Evolutionary conservation across 306 rosid genomes (phyloP).

Genomic region (Rosa lucieae): DNA sequence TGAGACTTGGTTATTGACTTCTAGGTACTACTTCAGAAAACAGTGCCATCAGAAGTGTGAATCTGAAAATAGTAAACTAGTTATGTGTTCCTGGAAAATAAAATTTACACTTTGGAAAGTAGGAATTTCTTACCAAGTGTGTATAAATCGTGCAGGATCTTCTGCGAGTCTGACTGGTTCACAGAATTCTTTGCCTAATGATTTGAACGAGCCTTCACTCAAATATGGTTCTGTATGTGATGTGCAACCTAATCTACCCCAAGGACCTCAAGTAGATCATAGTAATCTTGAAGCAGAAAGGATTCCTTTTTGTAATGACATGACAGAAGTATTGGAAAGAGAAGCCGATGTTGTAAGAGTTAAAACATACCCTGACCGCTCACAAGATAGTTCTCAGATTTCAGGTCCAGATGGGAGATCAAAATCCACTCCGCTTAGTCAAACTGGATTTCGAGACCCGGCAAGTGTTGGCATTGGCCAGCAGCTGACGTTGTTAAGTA

Average conservation of each 20-base stretch:
- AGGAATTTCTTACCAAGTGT: conserved; percentile 4
- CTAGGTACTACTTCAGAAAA: conserved; percentile 27
- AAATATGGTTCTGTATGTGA: conserved; percentile 38
- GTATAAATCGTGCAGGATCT: conserved; percentile 24
- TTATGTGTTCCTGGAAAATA: conserved; percentile 15
- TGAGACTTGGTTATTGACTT: conserved; percentile 20
- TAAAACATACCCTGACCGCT: conserved; percentile 36
- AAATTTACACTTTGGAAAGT: conserved; percentile 11
- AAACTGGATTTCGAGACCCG: conserved; percentile 85
- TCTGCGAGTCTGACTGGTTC: conserved; percentile 32
- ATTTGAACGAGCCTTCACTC: conserved; percentile 30
- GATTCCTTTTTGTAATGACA: conserved; percentile 26
- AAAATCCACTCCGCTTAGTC: conserved; percentile 76
- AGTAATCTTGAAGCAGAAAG: conserved; percentile 36
- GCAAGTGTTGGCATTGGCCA: conserved; percentile 83
- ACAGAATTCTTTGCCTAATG: conserved; percentile 33
- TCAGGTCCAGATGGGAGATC: conserved; percentile 75
- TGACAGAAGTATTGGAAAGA: conserved; percentile 11
- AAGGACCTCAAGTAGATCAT: conserved; percentile 19
- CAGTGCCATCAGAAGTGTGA: conserved; percentile 27
- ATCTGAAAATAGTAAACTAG: conserved; percentile 18
- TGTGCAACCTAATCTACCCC: conserved; percentile 34
- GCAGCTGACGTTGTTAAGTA: conserved; percentile 75
- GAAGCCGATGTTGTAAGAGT: conserved; percentile 40
- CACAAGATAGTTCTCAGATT: conserved; percentile 72